phyloP scores from a whole-genome alignment of 805 yeast species.

The Candida piceae region DNA sequence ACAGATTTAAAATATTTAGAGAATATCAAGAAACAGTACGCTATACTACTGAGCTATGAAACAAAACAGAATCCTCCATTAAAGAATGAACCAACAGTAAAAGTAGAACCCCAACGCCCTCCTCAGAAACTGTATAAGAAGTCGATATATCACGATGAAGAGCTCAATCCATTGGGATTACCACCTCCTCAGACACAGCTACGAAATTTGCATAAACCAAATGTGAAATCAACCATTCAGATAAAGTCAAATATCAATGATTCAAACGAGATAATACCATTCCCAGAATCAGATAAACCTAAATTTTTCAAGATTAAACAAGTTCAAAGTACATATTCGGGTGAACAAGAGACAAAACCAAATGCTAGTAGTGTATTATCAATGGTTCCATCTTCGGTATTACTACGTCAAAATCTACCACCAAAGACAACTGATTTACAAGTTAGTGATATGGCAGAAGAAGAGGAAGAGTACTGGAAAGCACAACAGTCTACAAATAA shows the following conservation, averaged over 20 bases:
- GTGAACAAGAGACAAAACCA: not conserved
- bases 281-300: conserved; percentile 42
- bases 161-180: conserved; percentile 56
- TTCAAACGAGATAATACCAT: conserved; percentile 8
- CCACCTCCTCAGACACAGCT: conserved; percentile 35
- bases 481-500: no score
- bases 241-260: conserved; percentile 5
- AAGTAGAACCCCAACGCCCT: not conserved
- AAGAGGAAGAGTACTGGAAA: conserved; percentile 16
- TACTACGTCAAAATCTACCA: no score
- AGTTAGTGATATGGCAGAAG: conserved; percentile 8
- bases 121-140: conserved; percentile 36
- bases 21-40: conserved; percentile 11
- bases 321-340: not conserved
- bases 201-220: conserved; percentile 29
- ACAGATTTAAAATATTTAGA: conserved; percentile 15
- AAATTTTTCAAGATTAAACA: conserved; percentile 37
- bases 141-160: conserved; percentile 61
- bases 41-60: conserved; percentile 2
- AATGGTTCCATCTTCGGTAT: conserved; percentile 19
- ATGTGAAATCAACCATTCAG: conserved; percentile 12
- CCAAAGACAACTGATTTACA: not conserved
- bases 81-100: no score
- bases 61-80: not conserved
- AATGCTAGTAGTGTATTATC: not conserved